phyloP scores from a whole-genome alignment of 169 alveolate genomes.

The Eimeria praecox region DNA sequence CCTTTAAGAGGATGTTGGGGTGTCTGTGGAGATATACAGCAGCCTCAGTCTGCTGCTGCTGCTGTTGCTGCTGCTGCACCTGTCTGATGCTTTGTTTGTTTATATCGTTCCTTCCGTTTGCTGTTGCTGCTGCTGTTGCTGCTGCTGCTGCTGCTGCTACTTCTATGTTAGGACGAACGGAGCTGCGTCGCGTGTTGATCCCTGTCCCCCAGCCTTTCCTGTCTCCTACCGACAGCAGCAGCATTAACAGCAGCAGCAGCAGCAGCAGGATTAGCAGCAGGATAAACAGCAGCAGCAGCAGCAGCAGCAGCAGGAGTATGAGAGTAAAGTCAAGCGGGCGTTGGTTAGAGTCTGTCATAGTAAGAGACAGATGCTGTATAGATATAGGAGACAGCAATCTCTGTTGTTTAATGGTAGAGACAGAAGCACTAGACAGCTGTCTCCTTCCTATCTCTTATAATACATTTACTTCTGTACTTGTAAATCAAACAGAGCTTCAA shows the following conservation, averaged over 20 bases:
- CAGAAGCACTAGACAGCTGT: neutral
- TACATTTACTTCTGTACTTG: neutral
- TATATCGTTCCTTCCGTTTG: neutral
- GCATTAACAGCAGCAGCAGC: neutral
- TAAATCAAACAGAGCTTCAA: neutral
- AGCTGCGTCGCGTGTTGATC: neutral
- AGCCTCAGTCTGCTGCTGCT: constrained; percentile 28
- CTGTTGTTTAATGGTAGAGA: neutral
- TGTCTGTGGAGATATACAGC: too few relatives aligned
- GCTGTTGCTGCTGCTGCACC: neutral
- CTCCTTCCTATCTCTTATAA: neutral
- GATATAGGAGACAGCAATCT: neutral
- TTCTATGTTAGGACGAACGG: neutral
- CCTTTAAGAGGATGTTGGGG: too few relatives aligned
- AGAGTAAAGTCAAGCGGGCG: neutral
- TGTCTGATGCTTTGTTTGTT: neutral
- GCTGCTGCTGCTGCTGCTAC: constrained; percentile 7
- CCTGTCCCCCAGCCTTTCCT: neutral
- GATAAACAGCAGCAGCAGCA: neutral
- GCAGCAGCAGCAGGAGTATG: neutral
- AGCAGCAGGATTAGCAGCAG: neutral
- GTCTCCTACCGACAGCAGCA: neutral
- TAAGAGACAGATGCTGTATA: neutral
- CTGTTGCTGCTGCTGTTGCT: neutral
- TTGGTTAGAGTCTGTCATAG: neutral